phyloP scores from a whole-genome alignment of 257 asterid species.

The Jasminum sambac region DNA sequence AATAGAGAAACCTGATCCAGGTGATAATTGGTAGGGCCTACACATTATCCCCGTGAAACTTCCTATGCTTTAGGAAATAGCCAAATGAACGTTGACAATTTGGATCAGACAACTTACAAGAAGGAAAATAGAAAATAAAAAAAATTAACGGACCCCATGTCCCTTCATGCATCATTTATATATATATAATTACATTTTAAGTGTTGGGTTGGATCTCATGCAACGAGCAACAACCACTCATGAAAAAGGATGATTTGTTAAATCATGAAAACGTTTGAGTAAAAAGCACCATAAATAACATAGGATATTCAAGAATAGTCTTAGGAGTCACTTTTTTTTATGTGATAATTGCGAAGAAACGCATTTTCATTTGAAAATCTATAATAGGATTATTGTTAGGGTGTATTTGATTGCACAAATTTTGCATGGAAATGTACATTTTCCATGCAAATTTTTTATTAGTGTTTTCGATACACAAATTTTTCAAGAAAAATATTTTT shows the following conservation, averaged over 20 bases:
- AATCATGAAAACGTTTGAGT: constrained; percentile 13
- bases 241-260: constrained; percentile 13
- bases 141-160: too few relatives aligned
- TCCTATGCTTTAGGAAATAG: constrained; percentile 22
- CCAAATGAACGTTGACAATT: constrained; percentile 4
- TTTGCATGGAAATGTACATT: too few relatives aligned
- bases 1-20: too few relatives aligned
- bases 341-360: background rate
- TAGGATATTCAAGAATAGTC: constrained; percentile 28
- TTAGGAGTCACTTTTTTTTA: background rate
- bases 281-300: too few relatives aligned
- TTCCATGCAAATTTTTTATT: too few relatives aligned
- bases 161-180: too few relatives aligned
- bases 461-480: too few relatives aligned
- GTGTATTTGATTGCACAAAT: too few relatives aligned
- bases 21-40: background rate
- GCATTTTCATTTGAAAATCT: background rate
- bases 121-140: too few relatives aligned
- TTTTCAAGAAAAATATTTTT: too few relatives aligned
- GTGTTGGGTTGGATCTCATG: background rate
- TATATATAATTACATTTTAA: too few relatives aligned
- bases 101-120: background rate
- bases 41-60: background rate
- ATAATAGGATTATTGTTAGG: too few relatives aligned
- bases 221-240: constrained; percentile 2